A percentile compares a stretch with the other conserved stretches of the same genome.
Evolutionary conservation across 441 rosid genomes (phyloP).

Genomic region (Adansonia gregorii): DNA sequence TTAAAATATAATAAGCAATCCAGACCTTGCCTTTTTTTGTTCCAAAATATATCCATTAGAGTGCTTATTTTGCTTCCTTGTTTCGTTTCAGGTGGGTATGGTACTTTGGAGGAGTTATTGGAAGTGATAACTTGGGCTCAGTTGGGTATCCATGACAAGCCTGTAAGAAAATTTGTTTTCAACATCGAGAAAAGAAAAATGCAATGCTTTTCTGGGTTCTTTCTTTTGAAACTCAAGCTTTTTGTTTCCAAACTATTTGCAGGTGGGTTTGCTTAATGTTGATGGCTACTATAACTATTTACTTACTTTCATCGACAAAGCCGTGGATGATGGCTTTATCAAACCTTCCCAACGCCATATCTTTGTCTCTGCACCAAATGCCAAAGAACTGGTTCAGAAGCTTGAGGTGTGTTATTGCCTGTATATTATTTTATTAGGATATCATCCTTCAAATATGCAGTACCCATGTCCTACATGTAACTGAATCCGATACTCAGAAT

Average conservation of each 20-base stretch:
- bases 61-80: neutral
- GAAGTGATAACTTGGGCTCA: constrained; percentile 99
- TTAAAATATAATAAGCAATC: neutral
- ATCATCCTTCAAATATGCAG: too few species aligned
- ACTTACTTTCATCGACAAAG: constrained; percentile 89
- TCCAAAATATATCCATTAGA: neutral
- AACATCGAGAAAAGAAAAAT: neutral
- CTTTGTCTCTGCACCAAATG: constrained; percentile 86
- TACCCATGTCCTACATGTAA: too few species aligned
- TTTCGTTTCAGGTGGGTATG: constrained; percentile 78
- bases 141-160: constrained; percentile 95
- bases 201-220: constrained; percentile 45
- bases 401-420: constrained; percentile 70
- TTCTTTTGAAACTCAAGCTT: neutral
- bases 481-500: too few species aligned
- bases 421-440: too few species aligned
- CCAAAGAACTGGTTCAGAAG: constrained; percentile 85
- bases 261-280: constrained; percentile 95
- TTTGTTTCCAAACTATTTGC: constrained; percentile 27
- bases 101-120: constrained; percentile 88
- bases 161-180: constrained; percentile 53
- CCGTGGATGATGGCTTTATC: constrained; percentile 95
- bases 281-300: constrained; percentile 89
- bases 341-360: constrained; percentile 84
- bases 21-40: neutral